Conservation (phyloP, 2,329 filamentous ascomycete genomes). For the Diplodia corticola region DNA sequence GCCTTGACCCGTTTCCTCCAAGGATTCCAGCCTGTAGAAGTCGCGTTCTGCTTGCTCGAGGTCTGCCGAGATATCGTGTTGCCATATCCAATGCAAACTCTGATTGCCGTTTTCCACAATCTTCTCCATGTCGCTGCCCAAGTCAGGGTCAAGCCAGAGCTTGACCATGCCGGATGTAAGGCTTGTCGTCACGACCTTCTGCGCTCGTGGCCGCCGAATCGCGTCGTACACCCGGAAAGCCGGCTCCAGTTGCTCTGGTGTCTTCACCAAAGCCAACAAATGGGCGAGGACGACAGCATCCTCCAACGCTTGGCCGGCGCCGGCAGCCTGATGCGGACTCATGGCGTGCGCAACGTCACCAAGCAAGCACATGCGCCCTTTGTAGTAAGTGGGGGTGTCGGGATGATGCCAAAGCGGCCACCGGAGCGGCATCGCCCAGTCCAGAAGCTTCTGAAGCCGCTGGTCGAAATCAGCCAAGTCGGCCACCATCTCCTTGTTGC, state of each 20-base stretch:
- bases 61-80: constrained; percentile 34
- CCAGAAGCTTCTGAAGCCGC: constrained; percentile 9
- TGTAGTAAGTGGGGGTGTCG: constrained; percentile 44
- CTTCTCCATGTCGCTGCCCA: constrained; percentile 38
- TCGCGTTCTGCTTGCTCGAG: background rate
- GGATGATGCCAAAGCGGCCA: constrained; percentile 53
- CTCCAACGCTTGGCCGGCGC: constrained; percentile 58
- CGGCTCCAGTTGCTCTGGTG: background rate
- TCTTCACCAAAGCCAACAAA: constrained; percentile 33
- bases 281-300: constrained; percentile 51
- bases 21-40: background rate
- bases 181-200: constrained; percentile 42
- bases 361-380: constrained; percentile 44
- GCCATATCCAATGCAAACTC: constrained; percentile 45
- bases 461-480: constrained; percentile 26
- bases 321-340: constrained; percentile 57
- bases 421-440: constrained; percentile 41
- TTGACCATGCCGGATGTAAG: constrained; percentile 42
- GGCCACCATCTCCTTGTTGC: constrained; percentile 29
- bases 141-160: constrained; percentile 36
- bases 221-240: constrained; percentile 26
- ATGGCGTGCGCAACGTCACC: constrained; percentile 54
- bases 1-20: background rate
- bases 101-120: constrained; percentile 32
- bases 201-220: constrained; percentile 23